These are phyloP conservation scores for Clonostachys rhizophaga DNA, from an alignment of 2,329 filamentous ascomycete species.

Conservation along the genomic window DNA sequence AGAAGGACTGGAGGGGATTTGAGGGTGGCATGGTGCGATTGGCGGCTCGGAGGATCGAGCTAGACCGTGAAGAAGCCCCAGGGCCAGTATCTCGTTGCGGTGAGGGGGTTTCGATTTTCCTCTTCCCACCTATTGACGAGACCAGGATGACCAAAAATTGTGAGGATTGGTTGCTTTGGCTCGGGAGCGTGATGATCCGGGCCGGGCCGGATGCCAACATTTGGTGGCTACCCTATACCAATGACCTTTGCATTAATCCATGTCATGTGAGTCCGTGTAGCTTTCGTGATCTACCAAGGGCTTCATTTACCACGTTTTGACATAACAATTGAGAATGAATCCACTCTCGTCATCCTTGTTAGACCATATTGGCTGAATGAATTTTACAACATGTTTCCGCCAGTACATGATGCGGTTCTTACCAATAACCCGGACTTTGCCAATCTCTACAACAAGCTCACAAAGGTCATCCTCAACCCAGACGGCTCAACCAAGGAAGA, in stretches of 20 bases:
- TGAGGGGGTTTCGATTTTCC: conserved; percentile 2
- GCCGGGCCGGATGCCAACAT: too few species aligned
- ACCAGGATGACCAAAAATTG: conserved; percentile 1
- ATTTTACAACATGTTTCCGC: conserved; percentile 47
- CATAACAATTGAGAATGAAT: background rate
- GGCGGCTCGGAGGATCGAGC: too few species aligned
- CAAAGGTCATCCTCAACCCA: conserved; percentile 46
- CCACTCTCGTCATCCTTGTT: background rate
- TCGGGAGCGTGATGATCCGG: too few species aligned
- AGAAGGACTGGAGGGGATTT: background rate
- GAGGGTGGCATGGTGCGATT: conserved; percentile 1
- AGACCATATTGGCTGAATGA: background rate
- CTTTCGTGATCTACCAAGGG: conserved; percentile 16
- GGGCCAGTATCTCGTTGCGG: background rate
- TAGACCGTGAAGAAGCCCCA: background rate
- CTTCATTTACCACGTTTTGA: background rate
- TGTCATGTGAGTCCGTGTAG: conserved; percentile 26
- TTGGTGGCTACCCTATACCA: too few species aligned
- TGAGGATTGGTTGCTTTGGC: background rate
- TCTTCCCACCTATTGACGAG: conserved; percentile 7
- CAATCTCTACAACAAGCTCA: conserved; percentile 50
- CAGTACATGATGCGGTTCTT: conserved; percentile 49
- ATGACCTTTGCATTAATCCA: too few species aligned
- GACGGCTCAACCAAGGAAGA: conserved; percentile 54
- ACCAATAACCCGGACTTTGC: conserved; percentile 55